Evolutionary conservation across 2,329 filamentous ascomycete genomes (phyloP).

Genomic region (Diaporthe sp.): DNA sequence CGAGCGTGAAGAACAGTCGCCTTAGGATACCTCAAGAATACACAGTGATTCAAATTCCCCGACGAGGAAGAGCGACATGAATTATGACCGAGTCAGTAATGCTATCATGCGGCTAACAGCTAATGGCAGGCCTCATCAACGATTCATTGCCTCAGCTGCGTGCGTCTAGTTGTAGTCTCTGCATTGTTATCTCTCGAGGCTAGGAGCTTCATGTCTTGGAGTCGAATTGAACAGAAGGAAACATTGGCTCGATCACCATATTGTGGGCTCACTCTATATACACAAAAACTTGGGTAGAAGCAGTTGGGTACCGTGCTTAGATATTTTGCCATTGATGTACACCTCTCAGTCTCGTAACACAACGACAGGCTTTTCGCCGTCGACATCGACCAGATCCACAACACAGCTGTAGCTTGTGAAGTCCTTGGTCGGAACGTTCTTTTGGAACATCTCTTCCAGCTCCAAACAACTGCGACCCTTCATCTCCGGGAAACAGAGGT

Average conservation of each 20-base stretch:
- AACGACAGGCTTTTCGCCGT: neutral
- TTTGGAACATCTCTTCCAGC: conserved; percentile 39
- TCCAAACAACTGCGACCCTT: conserved; percentile 38
- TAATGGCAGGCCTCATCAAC: neutral
- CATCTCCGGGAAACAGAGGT: conserved; percentile 39
- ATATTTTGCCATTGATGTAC: neutral
- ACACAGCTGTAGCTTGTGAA: neutral
- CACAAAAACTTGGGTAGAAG: no score
- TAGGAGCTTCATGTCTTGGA: neutral
- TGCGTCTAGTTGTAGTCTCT: neutral
- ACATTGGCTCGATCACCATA: neutral
- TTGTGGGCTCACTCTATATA: neutral
- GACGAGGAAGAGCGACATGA: neutral
- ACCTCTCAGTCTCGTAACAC: conserved; percentile 1
- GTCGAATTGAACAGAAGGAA: neutral
- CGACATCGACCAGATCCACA: neutral
- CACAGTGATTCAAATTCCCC: neutral
- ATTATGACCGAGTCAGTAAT: neutral
- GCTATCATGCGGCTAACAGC: neutral
- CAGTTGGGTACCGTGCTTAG: neutral
- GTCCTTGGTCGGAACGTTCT: conserved; percentile 31
- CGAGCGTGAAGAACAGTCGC: neutral
- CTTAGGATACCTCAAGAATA: neutral
- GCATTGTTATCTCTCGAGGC: neutral
- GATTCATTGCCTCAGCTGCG: neutral